phyloP scores from a whole-genome alignment of 352 stramenopile species.

The Phytophthora meadii region DNA sequence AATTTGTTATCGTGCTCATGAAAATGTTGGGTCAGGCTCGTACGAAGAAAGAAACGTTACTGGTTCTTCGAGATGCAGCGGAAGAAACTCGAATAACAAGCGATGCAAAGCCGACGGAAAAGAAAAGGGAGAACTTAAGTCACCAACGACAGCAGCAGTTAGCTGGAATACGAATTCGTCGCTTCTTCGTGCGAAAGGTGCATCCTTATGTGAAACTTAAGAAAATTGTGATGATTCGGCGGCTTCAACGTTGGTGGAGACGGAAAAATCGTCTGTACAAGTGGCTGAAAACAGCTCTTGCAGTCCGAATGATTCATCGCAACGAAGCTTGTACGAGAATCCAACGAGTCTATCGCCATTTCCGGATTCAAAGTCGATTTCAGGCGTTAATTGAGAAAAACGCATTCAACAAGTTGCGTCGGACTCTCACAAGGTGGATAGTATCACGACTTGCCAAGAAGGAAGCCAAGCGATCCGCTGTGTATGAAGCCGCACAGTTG shows the following conservation, averaged over 20 bases:
- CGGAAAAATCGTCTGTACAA: conserved; percentile 19
- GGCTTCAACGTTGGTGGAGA: conserved; percentile 60
- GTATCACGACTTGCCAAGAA: conserved; percentile 50
- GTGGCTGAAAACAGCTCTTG: conserved; percentile 36
- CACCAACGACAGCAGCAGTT: conserved; percentile 21
- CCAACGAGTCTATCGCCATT: conserved; percentile 47
- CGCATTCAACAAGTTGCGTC: conserved; percentile 37
- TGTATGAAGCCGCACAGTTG: conserved; percentile 29
- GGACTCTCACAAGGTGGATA: conserved; percentile 56
- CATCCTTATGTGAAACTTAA: conserved; percentile 51
- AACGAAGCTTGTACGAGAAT: conserved; percentile 47
- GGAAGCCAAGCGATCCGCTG: conserved; percentile 41
- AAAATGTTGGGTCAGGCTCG: conserved; percentile 37
- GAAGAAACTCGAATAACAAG: conserved; percentile 42
- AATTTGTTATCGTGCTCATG: conserved; percentile 49
- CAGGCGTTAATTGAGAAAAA: conserved; percentile 41
- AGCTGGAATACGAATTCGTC: conserved; percentile 43
- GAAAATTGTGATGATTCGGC: conserved; percentile 56
- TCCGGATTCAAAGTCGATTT: conserved; percentile 41
- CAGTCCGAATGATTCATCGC: conserved; percentile 14
- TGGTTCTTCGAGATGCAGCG: conserved; percentile 42
- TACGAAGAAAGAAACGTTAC: conserved; percentile 48
- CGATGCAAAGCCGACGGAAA: background rate
- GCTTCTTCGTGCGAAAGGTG: conserved; percentile 61
- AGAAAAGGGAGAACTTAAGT: background rate